Conservation (phyloP, 257 asterid genomes). For the Phtheirospermum japonicum region DNA sequence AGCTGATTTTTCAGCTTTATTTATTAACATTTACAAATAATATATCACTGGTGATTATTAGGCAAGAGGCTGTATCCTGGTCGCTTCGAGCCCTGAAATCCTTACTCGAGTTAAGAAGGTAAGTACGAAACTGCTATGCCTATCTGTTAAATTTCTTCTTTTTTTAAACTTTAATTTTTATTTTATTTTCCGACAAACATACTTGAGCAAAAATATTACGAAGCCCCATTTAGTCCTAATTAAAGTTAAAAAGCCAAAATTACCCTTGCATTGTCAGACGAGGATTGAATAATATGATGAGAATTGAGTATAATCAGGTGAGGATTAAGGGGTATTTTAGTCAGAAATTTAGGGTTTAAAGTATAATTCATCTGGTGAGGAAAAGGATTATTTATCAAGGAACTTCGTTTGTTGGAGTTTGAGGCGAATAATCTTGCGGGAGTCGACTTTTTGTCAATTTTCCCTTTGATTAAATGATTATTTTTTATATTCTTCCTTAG, state of each 20-base stretch:
- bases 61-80: conserved; percentile 96
- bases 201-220: background rate
- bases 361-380: no score
- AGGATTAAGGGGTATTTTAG: no score
- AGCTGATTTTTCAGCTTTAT: conserved; percentile 2
- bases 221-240: no score
- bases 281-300: no score
- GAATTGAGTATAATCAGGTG: no score
- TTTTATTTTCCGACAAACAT: conserved; percentile 1
- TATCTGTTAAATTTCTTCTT: conserved; percentile 18
- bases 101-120: conserved; percentile 93
- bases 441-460: background rate
- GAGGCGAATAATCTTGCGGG: no score
- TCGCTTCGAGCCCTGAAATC: conserved; percentile 98
- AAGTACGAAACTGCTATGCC: conserved; percentile 20
- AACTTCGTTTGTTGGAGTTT: no score
- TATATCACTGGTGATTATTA: conserved; percentile 36
- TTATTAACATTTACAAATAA: conserved; percentile 23
- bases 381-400: no score
- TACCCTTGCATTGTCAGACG: no score
- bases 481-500: no score
- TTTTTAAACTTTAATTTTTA: background rate
- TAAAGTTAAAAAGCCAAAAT: no score
- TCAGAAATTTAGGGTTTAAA: no score
- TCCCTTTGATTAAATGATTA: background rate